These are phyloP conservation scores for Prunus yedoensis DNA, from an alignment of 331 rosid species.

Conservation along the genomic window DNA sequence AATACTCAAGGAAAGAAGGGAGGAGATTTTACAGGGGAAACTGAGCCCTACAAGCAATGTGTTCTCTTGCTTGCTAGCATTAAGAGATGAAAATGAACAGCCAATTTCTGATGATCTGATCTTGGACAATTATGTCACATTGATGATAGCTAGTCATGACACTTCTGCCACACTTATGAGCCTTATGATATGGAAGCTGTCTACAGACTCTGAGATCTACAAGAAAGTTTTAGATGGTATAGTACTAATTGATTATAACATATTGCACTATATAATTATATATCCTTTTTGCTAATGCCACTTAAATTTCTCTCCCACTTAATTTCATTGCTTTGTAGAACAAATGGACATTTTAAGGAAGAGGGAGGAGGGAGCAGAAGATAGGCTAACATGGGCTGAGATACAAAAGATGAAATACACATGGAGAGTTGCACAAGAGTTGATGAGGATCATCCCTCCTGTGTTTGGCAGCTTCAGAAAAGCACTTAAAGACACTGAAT, in stretches of 20 bases:
- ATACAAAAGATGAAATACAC: slow-evolving; percentile 55
- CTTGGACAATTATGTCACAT: slow-evolving; percentile 36
- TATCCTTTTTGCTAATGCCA: background rate
- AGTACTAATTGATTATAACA: no score
- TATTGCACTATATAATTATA: background rate
- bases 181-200: slow-evolving; percentile 50
- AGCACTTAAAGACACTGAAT: slow-evolving; percentile 40
- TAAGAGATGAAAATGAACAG: slow-evolving; percentile 46
- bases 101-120: slow-evolving; percentile 37
- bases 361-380: slow-evolving; percentile 36
- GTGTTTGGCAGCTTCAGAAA: slow-evolving; percentile 46
- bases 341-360: slow-evolving; percentile 43
- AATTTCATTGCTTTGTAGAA: slow-evolving; percentile 15
- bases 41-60: slow-evolving; percentile 38
- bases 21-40: slow-evolving; percentile 27
- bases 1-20: slow-evolving; percentile 36
- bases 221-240: slow-evolving; percentile 48
- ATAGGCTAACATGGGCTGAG: slow-evolving; percentile 48
- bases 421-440: slow-evolving; percentile 50
- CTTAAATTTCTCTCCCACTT: background rate
- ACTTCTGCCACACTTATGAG: slow-evolving; percentile 47
- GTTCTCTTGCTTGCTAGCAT: slow-evolving; percentile 34
- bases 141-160: slow-evolving; percentile 48
- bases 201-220: slow-evolving; percentile 42
- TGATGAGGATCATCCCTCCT: slow-evolving; percentile 51